Evolutionary conservation across 2,329 filamentous ascomycete genomes (phyloP), one percentile per base, ranked within the genome.

Genomic region (Parasarocladium wereldwijsianum): DNA sequence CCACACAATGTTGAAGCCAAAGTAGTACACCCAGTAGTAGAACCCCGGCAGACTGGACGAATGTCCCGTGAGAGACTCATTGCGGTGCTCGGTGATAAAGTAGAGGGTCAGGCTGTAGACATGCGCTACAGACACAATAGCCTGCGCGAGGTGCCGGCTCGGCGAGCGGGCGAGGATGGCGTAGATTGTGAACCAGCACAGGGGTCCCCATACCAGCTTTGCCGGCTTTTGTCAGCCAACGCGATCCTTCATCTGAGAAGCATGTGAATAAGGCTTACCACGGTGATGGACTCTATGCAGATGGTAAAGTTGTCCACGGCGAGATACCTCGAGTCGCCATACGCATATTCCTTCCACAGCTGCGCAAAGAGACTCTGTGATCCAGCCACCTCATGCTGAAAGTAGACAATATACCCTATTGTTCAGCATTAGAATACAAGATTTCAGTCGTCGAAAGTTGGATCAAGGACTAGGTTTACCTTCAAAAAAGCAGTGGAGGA

Each of bases 341-440:
- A 64, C 3, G 81, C 67, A 49, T 93, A 93, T 53, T 93, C 85
- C 49, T 93, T 93, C 85, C 85, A 93, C 25, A 93, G 61, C 57
- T 93, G 83, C 3, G 77, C 82, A 33, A 86, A 77, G 6, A 90
- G 55, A 32, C 76, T 73, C 47, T 84, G 76, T 35, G 70, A 70
- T 8, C 66, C 59, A 0, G 74, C 70, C 48, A 93, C 64, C 15
- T 56, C 58, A 14, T 59, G 54, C 49, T 82, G 77, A 47, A 86
- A 72, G 38, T 69, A 51, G 37, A 85, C 64, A 47, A 84, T 92
- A 52, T 92, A 93, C 21, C 76, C 71, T 75, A n/a, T n/a, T n/a
- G n/a, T n/a, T n/a, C n/a, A n/a, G n/a, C n/a, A n/a, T n/a, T n/a
- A n/a, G n/a, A n/a, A n/a, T n/a, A n/a, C n/a, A n/a, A n/a, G n/a